phyloP scores from a whole-genome alignment of 1,139 yeast genomes.

The Pichia sp. region DNA sequence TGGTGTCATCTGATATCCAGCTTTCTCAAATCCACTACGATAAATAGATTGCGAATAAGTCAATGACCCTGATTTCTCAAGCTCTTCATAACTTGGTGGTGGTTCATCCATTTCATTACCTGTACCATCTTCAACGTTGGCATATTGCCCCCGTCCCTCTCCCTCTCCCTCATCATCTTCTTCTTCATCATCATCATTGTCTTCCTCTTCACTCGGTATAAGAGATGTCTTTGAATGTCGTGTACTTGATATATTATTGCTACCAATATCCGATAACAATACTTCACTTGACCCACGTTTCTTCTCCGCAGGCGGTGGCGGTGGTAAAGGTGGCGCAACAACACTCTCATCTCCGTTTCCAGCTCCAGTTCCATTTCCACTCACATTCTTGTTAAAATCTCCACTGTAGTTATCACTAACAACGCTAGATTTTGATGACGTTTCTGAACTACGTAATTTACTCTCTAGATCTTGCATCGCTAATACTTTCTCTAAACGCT shows the following conservation, averaged over 20 bases:
- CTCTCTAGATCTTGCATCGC: constrained; percentile 18
- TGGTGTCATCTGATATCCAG: constrained; percentile 25
- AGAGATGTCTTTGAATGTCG: constrained; percentile 22
- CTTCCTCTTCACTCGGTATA: constrained; percentile 19
- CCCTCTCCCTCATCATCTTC: constrained; percentile 8
- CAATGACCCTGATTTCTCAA: constrained; percentile 26
- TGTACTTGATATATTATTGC: background rate
- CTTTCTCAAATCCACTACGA: constrained; percentile 29
- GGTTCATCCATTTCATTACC: constrained; percentile 16
- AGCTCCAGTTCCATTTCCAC: no score
- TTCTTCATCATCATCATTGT: no score
- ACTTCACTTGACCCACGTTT: constrained; percentile 18
- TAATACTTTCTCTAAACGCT: constrained; percentile 23
- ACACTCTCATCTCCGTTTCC: background rate
- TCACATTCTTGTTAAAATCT: no score
- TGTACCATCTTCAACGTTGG: background rate
- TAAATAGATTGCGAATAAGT: constrained; percentile 28
- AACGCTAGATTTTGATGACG: background rate
- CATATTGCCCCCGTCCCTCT: constrained; percentile 3
- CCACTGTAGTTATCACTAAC: no score
- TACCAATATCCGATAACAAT: background rate
- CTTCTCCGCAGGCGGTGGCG: constrained; percentile 24
- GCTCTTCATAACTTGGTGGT: constrained; percentile 28
- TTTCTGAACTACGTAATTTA: constrained; percentile 8
- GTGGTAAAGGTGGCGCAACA: constrained; percentile 26